A percentile compares a stretch with the other conserved stretches of the same genome.
phyloP scores from a whole-genome alignment of 768 basidiomycete species.

The Suillus luteus region DNA sequence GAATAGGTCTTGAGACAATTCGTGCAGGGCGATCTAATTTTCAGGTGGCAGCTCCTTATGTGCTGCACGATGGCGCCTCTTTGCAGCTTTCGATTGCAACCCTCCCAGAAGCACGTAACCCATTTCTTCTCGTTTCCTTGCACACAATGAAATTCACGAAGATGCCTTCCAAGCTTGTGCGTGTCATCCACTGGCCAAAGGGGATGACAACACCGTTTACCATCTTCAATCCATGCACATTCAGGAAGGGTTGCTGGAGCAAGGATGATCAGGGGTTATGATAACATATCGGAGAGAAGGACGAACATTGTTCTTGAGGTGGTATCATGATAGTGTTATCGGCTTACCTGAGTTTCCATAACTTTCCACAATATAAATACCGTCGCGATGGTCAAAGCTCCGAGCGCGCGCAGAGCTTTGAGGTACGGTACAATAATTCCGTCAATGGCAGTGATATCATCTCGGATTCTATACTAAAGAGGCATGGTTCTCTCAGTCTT shows the following conservation, averaged over 20 bases:
- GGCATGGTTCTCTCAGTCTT: too few species aligned
- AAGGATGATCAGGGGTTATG: not conserved
- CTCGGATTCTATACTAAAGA: too few species aligned
- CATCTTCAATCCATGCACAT: constrained; percentile 28
- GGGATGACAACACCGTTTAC: constrained; percentile 24
- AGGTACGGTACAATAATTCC: too few species aligned
- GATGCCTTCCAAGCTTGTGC: constrained; percentile 27
- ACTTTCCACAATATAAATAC: too few species aligned
- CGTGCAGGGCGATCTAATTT: constrained; percentile 22
- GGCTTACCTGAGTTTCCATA: too few species aligned
- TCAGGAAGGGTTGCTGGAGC: not conserved
- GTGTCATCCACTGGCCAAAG: constrained; percentile 19
- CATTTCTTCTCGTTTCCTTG: constrained; percentile 22
- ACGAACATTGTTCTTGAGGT: constrained; percentile 2
- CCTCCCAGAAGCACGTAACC: constrained; percentile 25
- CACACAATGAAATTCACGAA: constrained; percentile 22
- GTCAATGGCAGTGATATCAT: too few species aligned
- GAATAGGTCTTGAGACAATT: constrained; percentile 30
- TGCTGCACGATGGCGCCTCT: constrained; percentile 30
- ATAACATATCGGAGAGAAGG: not conserved
- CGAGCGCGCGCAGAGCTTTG: too few species aligned
- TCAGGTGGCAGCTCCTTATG: constrained; percentile 25
- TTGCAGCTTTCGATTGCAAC: constrained; percentile 27
- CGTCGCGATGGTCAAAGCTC: too few species aligned
- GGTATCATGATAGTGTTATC: not conserved